Evolutionary conservation across 139 green algal genomes (phyloP).

Genomic region (Chlamydomonas sphaeroides): DNA sequence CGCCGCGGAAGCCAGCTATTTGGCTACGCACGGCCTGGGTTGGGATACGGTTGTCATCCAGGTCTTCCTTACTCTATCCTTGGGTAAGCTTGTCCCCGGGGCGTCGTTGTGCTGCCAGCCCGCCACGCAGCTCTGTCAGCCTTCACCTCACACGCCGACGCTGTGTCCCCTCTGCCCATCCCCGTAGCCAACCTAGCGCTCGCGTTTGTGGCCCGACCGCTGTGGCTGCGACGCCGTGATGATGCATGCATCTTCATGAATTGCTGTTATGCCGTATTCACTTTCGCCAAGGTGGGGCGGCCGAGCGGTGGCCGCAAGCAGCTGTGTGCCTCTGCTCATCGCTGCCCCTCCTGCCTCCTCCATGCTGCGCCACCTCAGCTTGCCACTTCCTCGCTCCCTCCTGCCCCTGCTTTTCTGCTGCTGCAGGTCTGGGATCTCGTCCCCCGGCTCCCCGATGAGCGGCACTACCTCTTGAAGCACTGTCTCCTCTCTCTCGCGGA

Average conservation of each 20-base stretch:
- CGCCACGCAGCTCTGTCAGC: neutral
- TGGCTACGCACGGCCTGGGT: neutral
- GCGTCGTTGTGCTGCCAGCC: neutral
- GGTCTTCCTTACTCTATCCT: no score
- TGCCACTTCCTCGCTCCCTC: no score
- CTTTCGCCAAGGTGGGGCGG: no score
- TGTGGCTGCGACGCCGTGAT: conserved; percentile 5
- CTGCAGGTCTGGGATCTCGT: neutral
- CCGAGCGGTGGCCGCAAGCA: no score
- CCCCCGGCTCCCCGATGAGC: neutral
- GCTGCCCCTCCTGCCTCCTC: no score
- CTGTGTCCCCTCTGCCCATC: no score
- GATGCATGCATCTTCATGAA: conserved; percentile 10
- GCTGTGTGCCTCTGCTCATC: no score
- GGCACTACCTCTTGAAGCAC: conserved; percentile 15
- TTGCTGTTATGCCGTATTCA: neutral
- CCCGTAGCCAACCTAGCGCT: no score
- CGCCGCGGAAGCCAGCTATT: neutral
- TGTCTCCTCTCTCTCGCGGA: conserved; percentile 8
- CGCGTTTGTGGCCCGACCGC: no score
- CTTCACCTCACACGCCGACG: neutral
- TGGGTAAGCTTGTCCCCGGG: no score
- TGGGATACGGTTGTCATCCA: neutral
- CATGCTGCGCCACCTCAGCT: no score
- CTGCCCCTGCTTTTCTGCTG: no score